Percentiles rank a stretch among this genome's conserved stretches.
Evolutionary conservation across 805 yeast species (phyloP).

Genomic region (Brettanomyces custersianus): DNA sequence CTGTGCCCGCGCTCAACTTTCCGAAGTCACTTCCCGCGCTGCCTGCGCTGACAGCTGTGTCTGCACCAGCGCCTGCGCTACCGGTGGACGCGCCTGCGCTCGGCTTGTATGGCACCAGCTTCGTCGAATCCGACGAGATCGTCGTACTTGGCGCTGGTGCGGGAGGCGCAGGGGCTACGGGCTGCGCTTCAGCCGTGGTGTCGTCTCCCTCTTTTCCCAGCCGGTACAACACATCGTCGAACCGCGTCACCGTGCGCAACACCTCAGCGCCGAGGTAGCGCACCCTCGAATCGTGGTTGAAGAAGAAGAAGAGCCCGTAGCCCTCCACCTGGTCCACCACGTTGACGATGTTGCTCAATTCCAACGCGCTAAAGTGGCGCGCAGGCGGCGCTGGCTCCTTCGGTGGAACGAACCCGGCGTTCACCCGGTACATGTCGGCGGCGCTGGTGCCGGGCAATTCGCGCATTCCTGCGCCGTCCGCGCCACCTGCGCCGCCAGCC

Average conservation of each 20-base stretch:
- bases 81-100: neutral
- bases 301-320: constrained; percentile 82
- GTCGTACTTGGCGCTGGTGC: too few species aligned
- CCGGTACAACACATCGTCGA: constrained; percentile 74
- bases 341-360: constrained; percentile 71
- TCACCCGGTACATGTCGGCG: constrained; percentile 27
- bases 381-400: constrained; percentile 33
- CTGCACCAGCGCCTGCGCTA: neutral
- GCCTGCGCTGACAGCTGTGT: constrained; percentile 4
- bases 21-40: too few species aligned
- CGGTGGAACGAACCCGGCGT: constrained; percentile 24
- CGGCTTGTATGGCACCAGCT: neutral
- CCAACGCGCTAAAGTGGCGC: constrained; percentile 51
- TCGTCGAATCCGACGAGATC: neutral
- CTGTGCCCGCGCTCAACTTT: too few species aligned
- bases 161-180: neutral
- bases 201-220: constrained; percentile 16
- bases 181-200: constrained; percentile 3
- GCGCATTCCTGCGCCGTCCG: too few species aligned
- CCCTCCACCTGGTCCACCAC: constrained; percentile 95
- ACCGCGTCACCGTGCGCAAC: constrained; percentile 68
- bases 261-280: constrained; percentile 72
- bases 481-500: constrained; percentile 11
- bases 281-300: constrained; percentile 74
- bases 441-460: too few species aligned